Conservation (phyloP, 352 stramenopile genomes). For the Phytophthora capsici region DNA sequence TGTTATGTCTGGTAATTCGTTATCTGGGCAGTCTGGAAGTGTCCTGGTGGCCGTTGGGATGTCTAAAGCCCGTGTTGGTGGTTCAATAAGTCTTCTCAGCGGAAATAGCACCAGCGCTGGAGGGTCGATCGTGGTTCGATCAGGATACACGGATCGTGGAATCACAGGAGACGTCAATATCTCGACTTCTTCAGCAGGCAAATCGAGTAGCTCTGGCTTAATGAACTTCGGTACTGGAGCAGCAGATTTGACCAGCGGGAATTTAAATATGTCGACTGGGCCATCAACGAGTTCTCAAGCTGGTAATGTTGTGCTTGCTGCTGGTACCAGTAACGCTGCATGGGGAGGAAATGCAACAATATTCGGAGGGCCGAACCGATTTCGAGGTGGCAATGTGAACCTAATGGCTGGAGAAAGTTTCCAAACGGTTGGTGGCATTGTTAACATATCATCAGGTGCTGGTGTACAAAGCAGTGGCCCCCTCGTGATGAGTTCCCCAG, state of each 20-base stretch:
- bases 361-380: conserved; percentile 17
- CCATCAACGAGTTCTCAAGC: conserved; percentile 26
- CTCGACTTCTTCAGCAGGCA: conserved; percentile 21
- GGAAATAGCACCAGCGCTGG: conserved; percentile 31
- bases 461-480: conserved; percentile 15
- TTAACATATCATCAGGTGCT: conserved; percentile 27
- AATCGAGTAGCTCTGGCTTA: conserved; percentile 24
- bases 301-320: conserved; percentile 27
- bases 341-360: conserved; percentile 33
- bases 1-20: conserved; percentile 25
- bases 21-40: conserved; percentile 29
- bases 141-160: conserved; percentile 29
- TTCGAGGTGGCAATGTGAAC: conserved; percentile 22
- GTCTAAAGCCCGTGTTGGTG: conserved; percentile 17
- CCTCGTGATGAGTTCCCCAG: conserved; percentile 15
- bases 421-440: conserved; percentile 17
- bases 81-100: conserved; percentile 27
- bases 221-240: conserved; percentile 32
- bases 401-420: conserved; percentile 24
- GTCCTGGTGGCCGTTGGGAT: conserved; percentile 28
- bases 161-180: conserved; percentile 34
- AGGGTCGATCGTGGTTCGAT: conserved; percentile 27
- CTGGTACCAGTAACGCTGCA: conserved; percentile 29
- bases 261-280: conserved; percentile 17
- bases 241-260: conserved; percentile 28